Base-by-base conservation (phyloP, 2,329 filamentous ascomycete species). In the Trichoderma asperellum region DNA sequence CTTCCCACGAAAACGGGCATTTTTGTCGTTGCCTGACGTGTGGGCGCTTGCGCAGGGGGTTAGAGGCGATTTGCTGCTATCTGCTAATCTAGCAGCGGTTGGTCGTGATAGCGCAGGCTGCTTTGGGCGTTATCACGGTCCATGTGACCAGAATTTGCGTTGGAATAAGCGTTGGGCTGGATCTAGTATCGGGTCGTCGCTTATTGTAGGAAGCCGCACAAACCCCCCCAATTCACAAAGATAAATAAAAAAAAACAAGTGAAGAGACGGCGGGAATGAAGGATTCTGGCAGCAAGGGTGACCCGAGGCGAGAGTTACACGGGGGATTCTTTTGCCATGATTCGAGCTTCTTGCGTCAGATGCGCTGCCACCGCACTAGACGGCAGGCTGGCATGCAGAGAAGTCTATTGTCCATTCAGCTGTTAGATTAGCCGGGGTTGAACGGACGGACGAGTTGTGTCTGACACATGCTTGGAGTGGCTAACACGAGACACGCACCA, bases 131-230 rank as follows among this genome's bases (percentile, higher is more conserved):
- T 55, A 18, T 32, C 24, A 55, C 27, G 24, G 52, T 32, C 52
- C 62, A 47, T 65, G 62, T 65, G 62, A 65, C 35, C 52, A n/a
- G 14, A n/a, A 14, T 24, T 18, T 18, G 61, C 16, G 37, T 34
- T 24, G 61, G 32, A 34, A 35, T 58, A 37, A 58, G 35, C 37
- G n/a, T 60, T 43, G 57, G 57, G 24, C 24, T 18, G 16, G 29
- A 24, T 40, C 10, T 65, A 35, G 35, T 43, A 4, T 66, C 63
- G 53, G 63, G 37, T 58, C 63, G 53, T 66, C 63, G 63, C 53
- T 66, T 66, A 66, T 58, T 47, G 53, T 32, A 34, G 18, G 53
- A 49, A 43, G 37, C 37, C 43, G 40, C 40, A 55, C n/a, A 27
- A 65, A 37, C 35, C 24, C 21, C 27, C 24, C 24, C 24, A 24